Evolutionary conservation across 2,329 filamentous ascomycete species (phyloP).

Genomic region (Arthrobotrys sinensis): DNA sequence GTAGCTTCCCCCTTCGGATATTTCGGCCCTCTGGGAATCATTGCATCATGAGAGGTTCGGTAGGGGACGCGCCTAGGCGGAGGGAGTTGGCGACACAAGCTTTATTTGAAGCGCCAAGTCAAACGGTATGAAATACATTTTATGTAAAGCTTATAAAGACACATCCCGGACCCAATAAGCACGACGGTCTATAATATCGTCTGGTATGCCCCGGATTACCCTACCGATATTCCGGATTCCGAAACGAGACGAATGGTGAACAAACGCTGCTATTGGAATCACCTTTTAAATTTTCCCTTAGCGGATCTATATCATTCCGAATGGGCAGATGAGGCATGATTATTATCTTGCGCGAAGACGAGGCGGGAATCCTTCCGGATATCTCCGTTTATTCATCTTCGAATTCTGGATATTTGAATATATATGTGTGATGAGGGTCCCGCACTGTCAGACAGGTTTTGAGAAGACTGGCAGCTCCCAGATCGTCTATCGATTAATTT

Average conservation of each 20-base stretch:
- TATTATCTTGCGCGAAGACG: background rate
- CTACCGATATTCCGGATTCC: slow-evolving; percentile 31
- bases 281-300: background rate
- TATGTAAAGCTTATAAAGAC: slow-evolving; percentile 15
- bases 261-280: background rate
- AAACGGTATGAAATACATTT: slow-evolving; percentile 1
- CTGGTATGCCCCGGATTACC: background rate
- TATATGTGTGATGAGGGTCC: background rate
- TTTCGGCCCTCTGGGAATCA: slow-evolving; percentile 16
- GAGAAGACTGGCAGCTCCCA: background rate
- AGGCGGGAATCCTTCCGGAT: slow-evolving; percentile 1
- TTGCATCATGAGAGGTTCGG: background rate
- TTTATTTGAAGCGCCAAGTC: slow-evolving; percentile 50
- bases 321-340: background rate
- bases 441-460: background rate
- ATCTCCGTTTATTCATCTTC: background rate
- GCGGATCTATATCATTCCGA: background rate
- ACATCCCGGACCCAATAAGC: slow-evolving; percentile 2
- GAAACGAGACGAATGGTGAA: background rate
- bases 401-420: background rate
- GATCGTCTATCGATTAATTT: background rate
- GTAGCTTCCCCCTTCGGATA: slow-evolving; percentile 2
- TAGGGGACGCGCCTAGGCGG: slow-evolving; percentile 7
- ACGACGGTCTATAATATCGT: slow-evolving; percentile 9
- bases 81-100: background rate